Conservation (phyloP, 768 basidiomycete genomes). For the Plicaturopsis crispa region DNA sequence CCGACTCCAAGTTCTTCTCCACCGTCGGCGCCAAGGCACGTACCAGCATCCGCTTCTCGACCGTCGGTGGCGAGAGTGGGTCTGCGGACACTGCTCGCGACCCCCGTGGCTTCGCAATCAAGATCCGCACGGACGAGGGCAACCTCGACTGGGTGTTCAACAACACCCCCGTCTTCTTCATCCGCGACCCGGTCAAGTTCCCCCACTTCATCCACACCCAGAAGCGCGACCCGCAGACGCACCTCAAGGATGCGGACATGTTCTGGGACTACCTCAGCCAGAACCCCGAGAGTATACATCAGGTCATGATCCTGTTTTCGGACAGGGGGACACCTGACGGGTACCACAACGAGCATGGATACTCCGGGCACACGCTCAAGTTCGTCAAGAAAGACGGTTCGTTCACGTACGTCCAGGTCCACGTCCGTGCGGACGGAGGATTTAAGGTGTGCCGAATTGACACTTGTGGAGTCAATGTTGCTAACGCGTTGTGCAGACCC, state of each 20-base stretch:
- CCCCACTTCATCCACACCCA: slow-evolving; percentile 93
- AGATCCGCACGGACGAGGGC: slow-evolving; percentile 86
- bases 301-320: slow-evolving; percentile 87
- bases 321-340: slow-evolving; percentile 92
- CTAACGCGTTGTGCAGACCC: slow-evolving; percentile 43
- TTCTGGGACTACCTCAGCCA: slow-evolving; percentile 89
- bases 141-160: slow-evolving; percentile 92
- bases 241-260: slow-evolving; percentile 81
- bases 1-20: slow-evolving; percentile 61
- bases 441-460: slow-evolving; percentile 50
- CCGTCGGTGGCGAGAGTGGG: slow-evolving; percentile 84
- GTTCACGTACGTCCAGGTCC: slow-evolving; percentile 84
- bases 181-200: slow-evolving; percentile 84
- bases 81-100: slow-evolving; percentile 91
- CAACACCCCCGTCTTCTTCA: slow-evolving; percentile 89
- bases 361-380: slow-evolving; percentile 90
- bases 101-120: slow-evolving; percentile 87
- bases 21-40: slow-evolving; percentile 62
- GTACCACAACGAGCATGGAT: slow-evolving; percentile 85
- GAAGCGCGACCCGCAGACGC: slow-evolving; percentile 87
- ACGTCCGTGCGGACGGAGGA: slow-evolving; percentile 70
- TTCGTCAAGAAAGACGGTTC: slow-evolving; percentile 80
- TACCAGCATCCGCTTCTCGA: slow-evolving; percentile 84
- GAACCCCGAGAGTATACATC: slow-evolving; percentile 86
- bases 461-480: slow-evolving; percentile 5